These are phyloP conservation scores for Chlorella vulgaris DNA, from an alignment of 139 green algal genomes.

Conservation along the genomic window DNA sequence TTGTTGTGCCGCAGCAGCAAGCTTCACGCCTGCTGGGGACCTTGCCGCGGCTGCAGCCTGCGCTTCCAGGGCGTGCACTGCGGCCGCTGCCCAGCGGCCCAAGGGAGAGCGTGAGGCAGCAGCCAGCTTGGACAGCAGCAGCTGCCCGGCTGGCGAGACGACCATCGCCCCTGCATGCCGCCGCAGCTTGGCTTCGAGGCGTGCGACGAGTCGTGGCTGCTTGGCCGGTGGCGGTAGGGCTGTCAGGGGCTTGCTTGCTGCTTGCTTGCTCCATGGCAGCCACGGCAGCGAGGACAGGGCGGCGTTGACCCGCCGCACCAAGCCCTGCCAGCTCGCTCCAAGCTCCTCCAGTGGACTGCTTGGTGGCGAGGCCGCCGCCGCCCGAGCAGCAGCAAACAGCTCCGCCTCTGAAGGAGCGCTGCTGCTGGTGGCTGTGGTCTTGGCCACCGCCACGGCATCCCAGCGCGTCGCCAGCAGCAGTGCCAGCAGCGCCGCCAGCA, in stretches of 20 bases:
- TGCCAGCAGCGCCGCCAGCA: slow-evolving; percentile 22
- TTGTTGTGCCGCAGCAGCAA: not conserved
- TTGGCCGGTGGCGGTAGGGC: not conserved
- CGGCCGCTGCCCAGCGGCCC: not conserved
- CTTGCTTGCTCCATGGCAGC: no score
- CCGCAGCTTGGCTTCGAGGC: no score
- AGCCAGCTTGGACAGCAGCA: not conserved
- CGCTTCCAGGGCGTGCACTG: not conserved
- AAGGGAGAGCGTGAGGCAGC: not conserved
- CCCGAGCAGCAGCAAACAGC: not conserved
- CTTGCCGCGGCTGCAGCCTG: not conserved
- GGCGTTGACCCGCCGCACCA: not conserved
- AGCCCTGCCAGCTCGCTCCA: not conserved
- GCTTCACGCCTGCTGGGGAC: not conserved
- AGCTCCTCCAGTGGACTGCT: not conserved
- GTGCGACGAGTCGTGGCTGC: not conserved
- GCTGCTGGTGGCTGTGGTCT: no score
- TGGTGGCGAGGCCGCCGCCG: not conserved
- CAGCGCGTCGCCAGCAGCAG: slow-evolving; percentile 15
- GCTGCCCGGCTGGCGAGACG: not conserved
- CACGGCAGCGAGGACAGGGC: not conserved
- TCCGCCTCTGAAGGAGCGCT: not conserved
- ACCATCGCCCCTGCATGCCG: no score
- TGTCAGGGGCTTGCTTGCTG: not conserved
- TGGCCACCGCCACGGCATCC: not conserved